Evolutionary conservation across 106 monocot species (phyloP).

Genomic region (Allium sativum): DNA sequence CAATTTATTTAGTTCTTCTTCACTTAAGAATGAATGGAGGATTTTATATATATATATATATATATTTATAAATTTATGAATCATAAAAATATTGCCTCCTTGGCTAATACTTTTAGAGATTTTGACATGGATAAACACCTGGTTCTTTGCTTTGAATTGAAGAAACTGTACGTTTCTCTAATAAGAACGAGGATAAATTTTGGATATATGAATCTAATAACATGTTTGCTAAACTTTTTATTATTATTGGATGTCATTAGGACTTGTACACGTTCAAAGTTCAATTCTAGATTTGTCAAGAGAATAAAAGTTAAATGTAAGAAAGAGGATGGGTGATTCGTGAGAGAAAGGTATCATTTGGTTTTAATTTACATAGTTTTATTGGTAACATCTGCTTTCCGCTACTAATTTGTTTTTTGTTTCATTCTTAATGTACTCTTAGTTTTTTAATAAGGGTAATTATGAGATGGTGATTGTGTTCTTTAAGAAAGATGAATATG

Average conservation of each 20-base stretch:
- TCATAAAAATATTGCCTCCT: constrained; percentile 1
- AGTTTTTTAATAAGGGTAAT: constrained; percentile 40
- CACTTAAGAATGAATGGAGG: constrained; percentile 47
- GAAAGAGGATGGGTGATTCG: constrained; percentile 33
- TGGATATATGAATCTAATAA: constrained; percentile 52
- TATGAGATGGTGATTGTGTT: constrained; percentile 56
- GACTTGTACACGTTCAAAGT: constrained; percentile 35
- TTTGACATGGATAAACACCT: constrained; percentile 34
- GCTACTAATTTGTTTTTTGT: neutral
- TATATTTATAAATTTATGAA: constrained; percentile 50
- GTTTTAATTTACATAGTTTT: too few species aligned
- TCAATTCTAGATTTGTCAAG: constrained; percentile 23
- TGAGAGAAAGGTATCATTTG: constrained; percentile 35
- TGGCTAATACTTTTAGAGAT: constrained; percentile 11
- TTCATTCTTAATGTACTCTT: neutral
- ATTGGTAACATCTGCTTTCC: too few species aligned
- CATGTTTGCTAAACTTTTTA: constrained; percentile 36
- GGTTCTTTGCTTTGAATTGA: constrained; percentile 61
- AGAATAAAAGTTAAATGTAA: constrained; percentile 29
- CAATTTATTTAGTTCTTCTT: constrained; percentile 52
- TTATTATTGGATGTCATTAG: constrained; percentile 59
- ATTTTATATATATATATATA: too few species aligned
- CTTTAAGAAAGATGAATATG: constrained; percentile 50
- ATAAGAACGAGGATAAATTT: constrained; percentile 49
- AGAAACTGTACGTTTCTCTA: constrained; percentile 68